Conservation (phyloP, 2,329 filamentous ascomycete species). For the Cytospora chrysosperma region DNA sequence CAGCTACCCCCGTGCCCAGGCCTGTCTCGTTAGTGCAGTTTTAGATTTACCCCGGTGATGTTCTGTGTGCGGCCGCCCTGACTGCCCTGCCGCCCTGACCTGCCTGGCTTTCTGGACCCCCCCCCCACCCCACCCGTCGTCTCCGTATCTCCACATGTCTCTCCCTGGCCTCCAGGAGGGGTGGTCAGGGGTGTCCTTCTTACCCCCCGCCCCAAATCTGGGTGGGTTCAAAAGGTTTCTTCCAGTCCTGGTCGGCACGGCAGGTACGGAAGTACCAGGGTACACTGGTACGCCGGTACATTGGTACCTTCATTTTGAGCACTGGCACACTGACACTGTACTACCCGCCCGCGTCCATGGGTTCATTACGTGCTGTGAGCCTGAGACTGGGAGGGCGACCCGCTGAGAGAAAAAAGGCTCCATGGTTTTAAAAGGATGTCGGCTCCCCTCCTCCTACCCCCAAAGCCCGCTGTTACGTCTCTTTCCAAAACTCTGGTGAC, state of each 20-base stretch:
- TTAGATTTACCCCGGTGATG: background rate
- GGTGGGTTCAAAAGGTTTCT: background rate
- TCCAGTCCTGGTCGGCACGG: background rate
- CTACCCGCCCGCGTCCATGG: background rate
- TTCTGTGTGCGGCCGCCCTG: background rate
- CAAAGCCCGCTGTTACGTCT: constrained; percentile 30
- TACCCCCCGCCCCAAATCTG: background rate
- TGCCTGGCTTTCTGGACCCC: too few species aligned
- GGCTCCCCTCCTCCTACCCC: constrained; percentile 34
- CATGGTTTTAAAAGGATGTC: constrained; percentile 29
- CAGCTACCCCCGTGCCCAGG: background rate
- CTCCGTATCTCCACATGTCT: constrained; percentile 19
- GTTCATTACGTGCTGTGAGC: constrained; percentile 22
- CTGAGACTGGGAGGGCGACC: constrained; percentile 16
- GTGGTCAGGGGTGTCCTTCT: constrained; percentile 21
- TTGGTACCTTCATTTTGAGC: constrained; percentile 6
- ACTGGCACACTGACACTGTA: constrained; percentile 14
- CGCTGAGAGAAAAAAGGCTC: constrained; percentile 20
- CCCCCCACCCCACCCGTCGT: background rate
- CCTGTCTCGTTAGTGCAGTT: background rate
- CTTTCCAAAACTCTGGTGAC: constrained; percentile 31
- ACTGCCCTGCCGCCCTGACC: background rate
- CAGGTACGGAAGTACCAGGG: constrained; percentile 1
- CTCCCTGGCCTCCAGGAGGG: constrained; percentile 21
- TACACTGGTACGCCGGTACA: constrained; percentile 16